Base-by-base conservation (phyloP, 164 flowering plant species). In the Aristolochia contorta region DNA sequence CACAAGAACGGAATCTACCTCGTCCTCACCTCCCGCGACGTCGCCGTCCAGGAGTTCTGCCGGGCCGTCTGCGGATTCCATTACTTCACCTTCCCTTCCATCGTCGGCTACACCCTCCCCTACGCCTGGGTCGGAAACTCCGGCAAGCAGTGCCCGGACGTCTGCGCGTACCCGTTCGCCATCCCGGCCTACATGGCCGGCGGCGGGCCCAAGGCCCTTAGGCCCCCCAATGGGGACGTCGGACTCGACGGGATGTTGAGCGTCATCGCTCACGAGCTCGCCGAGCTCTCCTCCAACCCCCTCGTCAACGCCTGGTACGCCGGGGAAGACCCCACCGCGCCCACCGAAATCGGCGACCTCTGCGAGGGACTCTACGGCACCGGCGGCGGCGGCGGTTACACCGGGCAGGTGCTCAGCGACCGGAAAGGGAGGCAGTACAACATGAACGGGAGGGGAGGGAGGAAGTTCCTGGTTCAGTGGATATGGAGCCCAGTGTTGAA, bases 41-140 rank as follows among this genome's bases (percentile, higher is more conserved):
- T 93, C 7, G 64, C 79, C 14, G 63, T 93, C 25, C 91, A 93
- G 71, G 97, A 90, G 32, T 93, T 82, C 72, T 93, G 98, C 71
- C 74, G 93, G 8, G 91, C 93, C 0, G 96, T 86, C 1, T 93
- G 98, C 64, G 98, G 98, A 41, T 90, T 89, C 69, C 98, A 93
- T 64, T 89, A 90, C 81, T 89, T 93, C 78, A 93, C 98, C 9
- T 89, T 87, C 76, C 91, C 96, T 0, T 85, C 96, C 0, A 61
- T 80, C 69, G 98, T 87, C 18, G 98, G 98, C 7, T 78, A 81
- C 80, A 90, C 96, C 2, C 62, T 90, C 15, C 98, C 98, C 2
- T 93, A 89, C 78, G 98, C 98, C 6, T 93, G 98, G 98, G 73
- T 93, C 0, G 98, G 98, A 0, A 80, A 90, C 69, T 86, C 96